Evolutionary conservation across 306 rosid species (phyloP).

Genomic region (Quercus mongolica): DNA sequence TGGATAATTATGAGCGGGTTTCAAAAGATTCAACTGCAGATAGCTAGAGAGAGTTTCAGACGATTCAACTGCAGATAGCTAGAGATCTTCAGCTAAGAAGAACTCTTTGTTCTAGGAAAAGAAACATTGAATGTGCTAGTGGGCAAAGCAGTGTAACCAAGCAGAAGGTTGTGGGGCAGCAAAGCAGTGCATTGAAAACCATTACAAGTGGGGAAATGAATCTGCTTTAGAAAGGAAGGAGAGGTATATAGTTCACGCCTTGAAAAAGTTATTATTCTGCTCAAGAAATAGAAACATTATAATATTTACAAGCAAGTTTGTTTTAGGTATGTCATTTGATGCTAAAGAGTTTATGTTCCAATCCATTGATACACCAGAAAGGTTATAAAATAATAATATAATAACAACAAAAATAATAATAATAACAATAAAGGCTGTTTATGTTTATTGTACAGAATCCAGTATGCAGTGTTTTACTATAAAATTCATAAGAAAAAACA

Average conservation of each 20-base stretch:
- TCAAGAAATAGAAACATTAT: not conserved
- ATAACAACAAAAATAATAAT: too few relatives aligned
- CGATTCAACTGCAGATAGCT: constrained; percentile 4
- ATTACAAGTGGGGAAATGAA: constrained; percentile 6
- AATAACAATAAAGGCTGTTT: not conserved
- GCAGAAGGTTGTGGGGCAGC: constrained; percentile 1
- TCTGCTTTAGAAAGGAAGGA: not conserved
- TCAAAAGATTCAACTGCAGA: constrained; percentile 1
- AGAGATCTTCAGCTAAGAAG: not conserved
- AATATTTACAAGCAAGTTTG: not conserved
- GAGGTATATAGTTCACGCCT: constrained; percentile 19
- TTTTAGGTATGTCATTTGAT: not conserved
- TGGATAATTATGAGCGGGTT: not conserved
- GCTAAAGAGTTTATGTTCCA: not conserved
- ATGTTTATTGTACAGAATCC: not conserved
- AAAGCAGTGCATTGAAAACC: not conserved
- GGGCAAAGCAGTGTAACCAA: constrained; percentile 12
- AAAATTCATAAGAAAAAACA: too few relatives aligned
- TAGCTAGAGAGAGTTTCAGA: not conserved
- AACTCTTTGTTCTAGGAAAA: not conserved
- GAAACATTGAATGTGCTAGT: not conserved
- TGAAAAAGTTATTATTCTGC: not conserved
- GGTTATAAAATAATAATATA: not conserved
- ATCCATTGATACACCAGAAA: not conserved
- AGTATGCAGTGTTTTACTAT: not conserved